A percentile compares a stretch with the other conserved stretches of the same genome.
These are phyloP conservation scores for Penicillium olsonii DNA, from an alignment of 2,329 filamentous ascomycete genomes.

Conservation along the genomic window DNA sequence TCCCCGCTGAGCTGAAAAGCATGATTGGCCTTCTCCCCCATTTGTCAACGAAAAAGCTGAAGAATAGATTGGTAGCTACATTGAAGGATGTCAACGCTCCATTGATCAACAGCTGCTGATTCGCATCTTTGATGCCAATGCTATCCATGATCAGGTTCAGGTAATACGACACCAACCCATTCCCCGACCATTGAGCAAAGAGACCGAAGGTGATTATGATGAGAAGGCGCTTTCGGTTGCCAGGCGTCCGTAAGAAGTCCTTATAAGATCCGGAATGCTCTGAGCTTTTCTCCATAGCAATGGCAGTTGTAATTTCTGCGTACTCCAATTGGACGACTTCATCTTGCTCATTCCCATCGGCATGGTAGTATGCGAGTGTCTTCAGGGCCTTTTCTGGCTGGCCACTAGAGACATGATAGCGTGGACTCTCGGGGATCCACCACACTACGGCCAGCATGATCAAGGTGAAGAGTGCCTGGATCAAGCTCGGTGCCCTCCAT, in stretches of 20 bases:
- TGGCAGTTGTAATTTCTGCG: slow-evolving; percentile 38
- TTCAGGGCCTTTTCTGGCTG: slow-evolving; percentile 30
- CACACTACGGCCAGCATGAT: slow-evolving; percentile 57
- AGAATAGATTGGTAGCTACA: slow-evolving; percentile 36
- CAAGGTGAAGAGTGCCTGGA: slow-evolving; percentile 63
- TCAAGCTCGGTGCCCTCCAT: slow-evolving; percentile 51
- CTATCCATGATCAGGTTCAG: slow-evolving; percentile 38
- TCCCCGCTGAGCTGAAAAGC: slow-evolving; percentile 44
- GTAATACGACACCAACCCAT: slow-evolving; percentile 47
- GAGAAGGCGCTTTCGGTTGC: slow-evolving; percentile 57
- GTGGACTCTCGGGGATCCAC: slow-evolving; percentile 67
- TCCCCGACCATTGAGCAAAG: slow-evolving; percentile 62
- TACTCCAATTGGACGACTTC: slow-evolving; percentile 24
- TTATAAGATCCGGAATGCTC: slow-evolving; percentile 11
- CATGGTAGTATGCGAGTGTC: slow-evolving; percentile 40
- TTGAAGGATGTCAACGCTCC: slow-evolving; percentile 44
- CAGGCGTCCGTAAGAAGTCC: slow-evolving; percentile 48
- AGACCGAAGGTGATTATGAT: slow-evolving; percentile 57
- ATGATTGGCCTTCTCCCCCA: slow-evolving; percentile 48
- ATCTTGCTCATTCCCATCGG: slow-evolving; percentile 42
- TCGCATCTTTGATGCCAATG: slow-evolving; percentile 39
- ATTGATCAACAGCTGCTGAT: slow-evolving; percentile 46
- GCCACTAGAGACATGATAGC: slow-evolving; percentile 46
- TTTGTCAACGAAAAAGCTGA: slow-evolving; percentile 45
- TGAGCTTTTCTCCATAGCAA: slow-evolving; percentile 25